Evolutionary conservation across 768 basidiomycete genomes (phyloP), one percentile per base, ranked within the genome.

Genomic region (Pulveroboletus sp.): DNA sequence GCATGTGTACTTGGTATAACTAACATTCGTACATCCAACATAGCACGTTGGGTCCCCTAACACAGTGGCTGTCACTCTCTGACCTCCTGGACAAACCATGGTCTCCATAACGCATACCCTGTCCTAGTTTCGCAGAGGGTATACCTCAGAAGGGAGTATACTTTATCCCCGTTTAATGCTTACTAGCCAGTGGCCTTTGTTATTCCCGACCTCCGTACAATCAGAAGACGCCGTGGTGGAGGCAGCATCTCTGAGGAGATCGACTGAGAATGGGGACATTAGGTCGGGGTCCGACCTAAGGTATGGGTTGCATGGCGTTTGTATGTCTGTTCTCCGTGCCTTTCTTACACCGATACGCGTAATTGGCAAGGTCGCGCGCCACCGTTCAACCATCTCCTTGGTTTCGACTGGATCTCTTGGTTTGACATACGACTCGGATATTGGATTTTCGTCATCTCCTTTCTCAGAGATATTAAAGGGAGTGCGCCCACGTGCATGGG

Each of bases 171-270:
- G 51, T 36, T 51, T 54, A 20, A 63, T 53, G 49, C 63, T 64
- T 42, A 62, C 65, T 8, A 68, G 49, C 67, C 67, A 68, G 43
- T 68, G 67, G 29, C 67, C 67, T 47, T 56, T 61, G 47, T 58
- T 64, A 22, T 60, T 57, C 16, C 66, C 66, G 13, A 64, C 51
- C 46, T 68, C 64, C 19, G 67, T 70, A 34, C 54, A 60, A 43
- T 66, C 65, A 2, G 68, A 67, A 27, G 68, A 64, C 6, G 68
- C 63, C 4, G 54, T 53, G 4, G 66, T 64, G 7, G 63, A 66
- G 12, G 55, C 37, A 6, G 61, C 50, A 40, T 68, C 63, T 24
- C 48, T 52, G 9, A 66, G 55, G 45, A 63, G 45, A 41, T 66
- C 62, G 20, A 30, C 39, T 14, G 61, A 56, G 38, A 61, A 45